Evolutionary conservation across 2,329 filamentous ascomycete species (phyloP), one percentile per base, ranked within the genome.

Genomic region (Chaetoscypha palmicola): DNA sequence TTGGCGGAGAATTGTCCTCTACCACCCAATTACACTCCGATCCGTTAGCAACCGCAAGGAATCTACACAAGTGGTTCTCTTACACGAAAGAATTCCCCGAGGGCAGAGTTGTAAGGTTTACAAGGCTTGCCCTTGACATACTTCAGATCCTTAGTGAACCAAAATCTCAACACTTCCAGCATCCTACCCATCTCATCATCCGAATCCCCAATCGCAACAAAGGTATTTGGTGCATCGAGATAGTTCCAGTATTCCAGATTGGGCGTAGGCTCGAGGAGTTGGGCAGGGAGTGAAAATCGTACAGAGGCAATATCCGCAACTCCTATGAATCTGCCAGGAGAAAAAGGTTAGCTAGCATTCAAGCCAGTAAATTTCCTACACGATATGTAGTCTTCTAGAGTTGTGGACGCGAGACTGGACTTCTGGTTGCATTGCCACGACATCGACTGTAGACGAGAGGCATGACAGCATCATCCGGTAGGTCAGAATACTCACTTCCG

Each of bases 181-280:
- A 96, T 96, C 56, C 92, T 88, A 57, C 92, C 91, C 43, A 97
- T 71, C 9, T 85, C 78, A 57, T 97, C 88, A 57, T 97, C 86
- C 14, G 91, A 92, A 58, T 91, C 91, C 58, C 91, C 92, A 58
- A 83, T 83, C 35, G 76, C 77, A 52, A 79, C 69, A 53, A 98
- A 96, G 37, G 90, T 87, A 65, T 94, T 94, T 17, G 91, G 91
- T 56, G 89, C 79, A 66, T 98, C 92, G 63, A 98, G 74, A 62
- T 98, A 98, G 61, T 94, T 94, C 92, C 92, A 98, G 69, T 97
- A 98, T 70, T 98, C 92, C 62, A 98, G 73, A 65, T 98, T 98
- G 41, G 92, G 92, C 3, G 87, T 94, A 26, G 92, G 92, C 66
- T 98, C 92, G 60, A 98, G 77, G 33, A 98, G 80, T 67, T 97